Evolutionary conservation across 2,329 filamentous ascomycete genomes (phyloP).

Genomic region (Calonectria pauciramosa): DNA sequence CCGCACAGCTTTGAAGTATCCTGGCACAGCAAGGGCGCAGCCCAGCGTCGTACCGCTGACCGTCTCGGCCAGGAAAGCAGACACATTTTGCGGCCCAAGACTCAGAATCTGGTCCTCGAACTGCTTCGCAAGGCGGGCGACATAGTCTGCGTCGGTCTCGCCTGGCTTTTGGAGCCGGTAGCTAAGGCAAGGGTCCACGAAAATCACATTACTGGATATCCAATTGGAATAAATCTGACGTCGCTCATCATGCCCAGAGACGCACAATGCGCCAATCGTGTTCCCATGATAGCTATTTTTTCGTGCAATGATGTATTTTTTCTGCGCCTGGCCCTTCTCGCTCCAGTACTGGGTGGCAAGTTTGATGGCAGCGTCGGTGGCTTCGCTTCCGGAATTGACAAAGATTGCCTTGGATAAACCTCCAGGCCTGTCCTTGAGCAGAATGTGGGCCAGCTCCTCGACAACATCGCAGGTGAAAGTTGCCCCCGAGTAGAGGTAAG

Average conservation of each 20-base stretch:
- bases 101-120: constrained; percentile 22
- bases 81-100: constrained; percentile 25
- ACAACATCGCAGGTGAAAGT: constrained; percentile 37
- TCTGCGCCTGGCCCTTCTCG: constrained; percentile 53
- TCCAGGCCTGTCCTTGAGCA: constrained; percentile 41
- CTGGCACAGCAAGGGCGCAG: constrained; percentile 73
- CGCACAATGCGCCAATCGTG: constrained; percentile 60
- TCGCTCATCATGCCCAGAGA: constrained; percentile 46
- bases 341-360: constrained; percentile 62
- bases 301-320: constrained; percentile 59
- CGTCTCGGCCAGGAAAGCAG: constrained; percentile 30
- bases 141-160: constrained; percentile 5
- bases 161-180: constrained; percentile 4
- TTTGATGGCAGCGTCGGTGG: constrained; percentile 63
- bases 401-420: constrained; percentile 44
- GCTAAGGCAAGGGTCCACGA: constrained; percentile 22
- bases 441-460: constrained; percentile 46
- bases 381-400: constrained; percentile 48
- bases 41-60: constrained; percentile 60
- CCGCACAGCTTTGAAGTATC: constrained; percentile 78
- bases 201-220: constrained; percentile 26
- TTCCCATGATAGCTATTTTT: constrained; percentile 65
- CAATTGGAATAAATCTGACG: constrained; percentile 29
- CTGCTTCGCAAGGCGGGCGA: constrained; percentile 12
- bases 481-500: constrained; percentile 34